Evolutionary conservation across 169 alveolate genomes (phyloP).

Genomic region (Babesia ovata): DNA sequence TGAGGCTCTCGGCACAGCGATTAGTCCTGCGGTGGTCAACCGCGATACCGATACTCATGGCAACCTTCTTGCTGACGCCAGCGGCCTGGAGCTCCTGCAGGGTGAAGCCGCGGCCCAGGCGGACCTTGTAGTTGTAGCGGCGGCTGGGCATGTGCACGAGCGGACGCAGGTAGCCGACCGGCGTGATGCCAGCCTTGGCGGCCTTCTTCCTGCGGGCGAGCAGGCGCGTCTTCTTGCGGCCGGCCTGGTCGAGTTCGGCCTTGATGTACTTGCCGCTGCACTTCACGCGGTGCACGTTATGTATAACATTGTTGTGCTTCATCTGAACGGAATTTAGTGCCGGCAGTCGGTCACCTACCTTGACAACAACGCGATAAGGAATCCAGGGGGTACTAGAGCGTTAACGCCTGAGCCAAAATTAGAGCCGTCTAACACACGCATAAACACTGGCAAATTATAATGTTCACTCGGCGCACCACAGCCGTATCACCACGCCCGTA

Average conservation of each 20-base stretch:
- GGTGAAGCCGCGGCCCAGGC: slow-evolving; percentile 99
- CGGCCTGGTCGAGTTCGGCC: slow-evolving; percentile 98
- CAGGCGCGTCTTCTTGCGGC: slow-evolving; percentile 92
- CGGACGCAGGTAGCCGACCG: slow-evolving; percentile 94
- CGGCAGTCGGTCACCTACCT: slow-evolving; percentile 33
- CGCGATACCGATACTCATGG: slow-evolving; percentile 96
- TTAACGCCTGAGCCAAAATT: slow-evolving; percentile 1
- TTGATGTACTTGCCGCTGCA: slow-evolving; percentile 96
- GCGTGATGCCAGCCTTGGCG: slow-evolving; percentile 90
- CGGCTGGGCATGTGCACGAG: slow-evolving; percentile 94
- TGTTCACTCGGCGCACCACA: too few species aligned
- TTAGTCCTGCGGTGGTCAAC: slow-evolving; percentile 98
- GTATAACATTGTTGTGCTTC: slow-evolving; percentile 96
- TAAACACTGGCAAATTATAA: too few species aligned
- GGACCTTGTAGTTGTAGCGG: slow-evolving; percentile 94
- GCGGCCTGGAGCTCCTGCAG: slow-evolving; percentile 96
- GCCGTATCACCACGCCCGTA: too few species aligned
- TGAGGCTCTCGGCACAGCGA: slow-evolving; percentile 91
- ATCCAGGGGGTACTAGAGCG: slow-evolving; percentile 15
- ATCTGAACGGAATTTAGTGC: slow-evolving; percentile 54
- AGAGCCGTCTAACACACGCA: neutral
- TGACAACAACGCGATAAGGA: slow-evolving; percentile 40
- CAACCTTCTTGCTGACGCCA: slow-evolving; percentile 91
- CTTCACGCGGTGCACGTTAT: slow-evolving; percentile 96
- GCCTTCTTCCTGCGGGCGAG: slow-evolving; percentile 88